These are phyloP conservation scores for Penicillium sumatraense DNA, from an alignment of 2,329 filamentous ascomycete genomes.

Conservation along the genomic window DNA sequence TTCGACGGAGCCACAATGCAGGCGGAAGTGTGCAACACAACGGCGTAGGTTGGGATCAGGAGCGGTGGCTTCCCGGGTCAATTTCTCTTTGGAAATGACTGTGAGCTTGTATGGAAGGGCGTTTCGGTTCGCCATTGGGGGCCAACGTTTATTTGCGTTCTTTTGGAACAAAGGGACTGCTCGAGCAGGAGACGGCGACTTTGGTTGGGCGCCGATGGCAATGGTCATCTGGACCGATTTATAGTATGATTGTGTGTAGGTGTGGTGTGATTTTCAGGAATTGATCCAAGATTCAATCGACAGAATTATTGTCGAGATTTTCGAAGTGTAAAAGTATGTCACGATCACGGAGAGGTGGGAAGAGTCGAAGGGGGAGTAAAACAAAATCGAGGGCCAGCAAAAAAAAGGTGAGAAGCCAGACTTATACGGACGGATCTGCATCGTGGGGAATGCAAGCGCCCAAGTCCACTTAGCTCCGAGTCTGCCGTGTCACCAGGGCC, in stretches of 20 bases:
- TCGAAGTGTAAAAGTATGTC: background rate
- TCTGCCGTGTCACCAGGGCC: conserved; percentile 22
- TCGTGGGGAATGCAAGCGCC: conserved; percentile 19
- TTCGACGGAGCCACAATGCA: conserved; percentile 38
- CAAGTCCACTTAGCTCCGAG: conserved; percentile 2
- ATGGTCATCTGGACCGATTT: conserved; percentile 28
- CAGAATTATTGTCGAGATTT: background rate
- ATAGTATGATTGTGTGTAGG: conserved; percentile 1
- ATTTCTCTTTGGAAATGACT: conserved; percentile 40
- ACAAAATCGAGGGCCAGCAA: background rate
- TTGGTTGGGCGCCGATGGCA: conserved; percentile 24
- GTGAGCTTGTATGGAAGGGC: conserved; percentile 42
- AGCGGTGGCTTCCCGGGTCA: conserved; percentile 40
- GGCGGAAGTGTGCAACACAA: conserved; percentile 40
- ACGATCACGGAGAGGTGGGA: background rate
- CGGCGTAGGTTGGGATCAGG: conserved; percentile 41
- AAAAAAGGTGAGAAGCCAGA: conserved; percentile 12
- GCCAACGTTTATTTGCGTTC: conserved; percentile 38
- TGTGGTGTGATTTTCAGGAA: background rate
- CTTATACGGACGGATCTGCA: conserved; percentile 21
- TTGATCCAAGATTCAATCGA: background rate
- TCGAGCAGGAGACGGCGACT: conserved; percentile 26
- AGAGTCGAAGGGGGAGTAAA: background rate
- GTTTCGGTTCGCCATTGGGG: conserved; percentile 40
- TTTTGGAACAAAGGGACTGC: conserved; percentile 31